Evolutionary conservation across 1,139 yeast genomes (phyloP).

Genomic region (Wickerhamomyces sp.): DNA sequence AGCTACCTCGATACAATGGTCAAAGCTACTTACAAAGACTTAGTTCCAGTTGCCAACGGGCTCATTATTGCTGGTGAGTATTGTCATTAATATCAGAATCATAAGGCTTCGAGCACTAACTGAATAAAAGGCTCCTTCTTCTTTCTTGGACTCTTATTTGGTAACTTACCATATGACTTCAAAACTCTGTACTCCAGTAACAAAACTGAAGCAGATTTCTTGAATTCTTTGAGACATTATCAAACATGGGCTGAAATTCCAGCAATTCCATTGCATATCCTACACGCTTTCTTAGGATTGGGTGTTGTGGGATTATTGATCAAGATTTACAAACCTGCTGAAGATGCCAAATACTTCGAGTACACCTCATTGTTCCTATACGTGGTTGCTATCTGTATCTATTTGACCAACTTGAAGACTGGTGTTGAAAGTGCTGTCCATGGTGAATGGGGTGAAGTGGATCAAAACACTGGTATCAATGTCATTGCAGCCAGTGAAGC

Average conservation of each 20-base stretch:
- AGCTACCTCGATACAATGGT: constrained; percentile 12
- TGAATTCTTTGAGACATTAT: constrained; percentile 66
- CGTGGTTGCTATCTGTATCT: constrained; percentile 69
- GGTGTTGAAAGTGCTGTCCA: constrained; percentile 68
- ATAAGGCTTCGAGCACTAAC: not conserved
- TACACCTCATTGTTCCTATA: constrained; percentile 75
- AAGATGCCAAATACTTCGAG: constrained; percentile 81
- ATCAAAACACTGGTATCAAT: constrained; percentile 76
- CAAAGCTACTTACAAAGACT: constrained; percentile 34
- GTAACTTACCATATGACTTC: constrained; percentile 80
- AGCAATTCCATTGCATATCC: constrained; percentile 47
- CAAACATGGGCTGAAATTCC: constrained; percentile 67
- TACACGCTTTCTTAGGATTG: constrained; percentile 53
- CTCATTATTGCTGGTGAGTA: constrained; percentile 34
- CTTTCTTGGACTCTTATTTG: constrained; percentile 71
- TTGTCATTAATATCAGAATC: not conserved
- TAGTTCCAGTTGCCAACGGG: constrained; percentile 46
- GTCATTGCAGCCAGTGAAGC: constrained; percentile 89
- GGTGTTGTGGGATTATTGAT: constrained; percentile 72
- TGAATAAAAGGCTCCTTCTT: constrained; percentile 43
- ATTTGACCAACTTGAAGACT: constrained; percentile 78
- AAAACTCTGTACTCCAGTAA: constrained; percentile 63
- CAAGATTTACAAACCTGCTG: constrained; percentile 80
- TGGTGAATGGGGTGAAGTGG: constrained; percentile 93
- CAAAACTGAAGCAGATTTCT: constrained; percentile 50